Base-by-base conservation (phyloP, 2,329 filamentous ascomycete genomes). In the Colletotrichum cereale region DNA sequence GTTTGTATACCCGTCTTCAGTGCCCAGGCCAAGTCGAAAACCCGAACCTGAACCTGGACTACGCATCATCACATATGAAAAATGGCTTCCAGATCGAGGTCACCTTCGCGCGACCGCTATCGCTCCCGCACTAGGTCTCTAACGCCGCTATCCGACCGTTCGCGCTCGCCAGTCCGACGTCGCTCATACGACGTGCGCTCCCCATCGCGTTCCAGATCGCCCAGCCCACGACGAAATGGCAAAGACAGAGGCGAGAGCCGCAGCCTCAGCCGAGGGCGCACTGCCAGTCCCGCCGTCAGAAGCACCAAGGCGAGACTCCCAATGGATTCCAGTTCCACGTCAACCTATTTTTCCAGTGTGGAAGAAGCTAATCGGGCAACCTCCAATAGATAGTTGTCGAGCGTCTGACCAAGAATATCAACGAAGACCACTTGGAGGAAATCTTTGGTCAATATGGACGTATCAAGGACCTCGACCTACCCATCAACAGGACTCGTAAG, bases 351-450 rank as follows among this genome's bases (percentile, higher is more conserved):
- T 52, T 29, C 48, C 12, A 66, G 7, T 16, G 16, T 52, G 34
- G 50, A 14, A 24, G 29, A 52, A 50, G 71, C 48, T 55, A 24
- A 72, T 47, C 14, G 18, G 57, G 60, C 44, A 29, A 34, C 53
- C 61, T 24, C 24, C 10, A 40, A n/a, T 48, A 98, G 93, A 95
- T 99, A 79, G 94, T 99, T 24, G 93, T 99, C 57, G 96, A 99
- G 82, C 95, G 97, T 74, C 87, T 99, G 78, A 97, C 96, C 5
- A 97, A 97, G 81, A 98, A 97, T 78, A 92, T 99, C 76, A 97
- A 93, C 70, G 93, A 96, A 80, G 89, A 89, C 24, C 96, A 99
- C 78, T 85, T 99, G 8, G 89, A 90, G 75, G 96, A 99, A 80
- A 97, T 99, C 72, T 99, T 99, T 79, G 92, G 93, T 60, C 88